These are phyloP conservation scores for Teunomyces kruisii DNA, from an alignment of 805 yeast genomes.

Conservation along the genomic window DNA sequence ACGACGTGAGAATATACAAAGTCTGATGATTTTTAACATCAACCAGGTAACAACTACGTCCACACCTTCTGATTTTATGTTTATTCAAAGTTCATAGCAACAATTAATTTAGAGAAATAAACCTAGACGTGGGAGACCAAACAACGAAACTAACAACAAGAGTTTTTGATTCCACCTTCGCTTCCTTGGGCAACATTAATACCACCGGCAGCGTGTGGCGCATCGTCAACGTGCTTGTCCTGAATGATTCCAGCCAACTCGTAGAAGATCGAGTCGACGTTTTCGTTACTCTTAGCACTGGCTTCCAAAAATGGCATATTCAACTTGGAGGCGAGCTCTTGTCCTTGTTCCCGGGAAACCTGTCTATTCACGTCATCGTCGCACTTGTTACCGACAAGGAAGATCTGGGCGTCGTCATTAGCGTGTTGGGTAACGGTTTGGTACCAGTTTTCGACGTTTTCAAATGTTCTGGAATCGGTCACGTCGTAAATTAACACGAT, in stretches of 20 bases:
- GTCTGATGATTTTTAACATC: background rate
- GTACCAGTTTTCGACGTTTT: slow-evolving; percentile 92
- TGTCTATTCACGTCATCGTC: slow-evolving; percentile 88
- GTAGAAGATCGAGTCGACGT: slow-evolving; percentile 89
- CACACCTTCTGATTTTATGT: background rate
- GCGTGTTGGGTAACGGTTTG: slow-evolving; percentile 96
- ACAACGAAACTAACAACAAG: slow-evolving; percentile 36
- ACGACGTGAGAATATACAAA: too few species aligned
- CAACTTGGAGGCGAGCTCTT: slow-evolving; percentile 78
- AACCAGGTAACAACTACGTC: background rate
- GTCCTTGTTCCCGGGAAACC: slow-evolving; percentile 88
- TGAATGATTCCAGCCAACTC: slow-evolving; percentile 84
- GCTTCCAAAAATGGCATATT: slow-evolving; percentile 94
- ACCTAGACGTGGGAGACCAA: background rate
- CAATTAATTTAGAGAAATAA: slow-evolving; percentile 4
- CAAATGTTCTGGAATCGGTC: slow-evolving; percentile 87
- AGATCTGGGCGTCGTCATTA: slow-evolving; percentile 90
- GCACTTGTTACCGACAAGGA: slow-evolving; percentile 93
- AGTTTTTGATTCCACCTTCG: slow-evolving; percentile 26
- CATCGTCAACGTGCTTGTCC: slow-evolving; percentile 62
- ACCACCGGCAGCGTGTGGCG: slow-evolving; percentile 29
- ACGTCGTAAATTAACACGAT: slow-evolving; percentile 82
- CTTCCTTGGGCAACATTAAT: slow-evolving; percentile 40
- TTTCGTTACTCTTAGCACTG: slow-evolving; percentile 88
- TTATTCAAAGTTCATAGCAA: background rate